A percentile compares a stretch with the other conserved stretches of the same genome.
Conservation (phyloP, 192 early-diverging fungal genomes). For the Coemansia sp. region DNA sequence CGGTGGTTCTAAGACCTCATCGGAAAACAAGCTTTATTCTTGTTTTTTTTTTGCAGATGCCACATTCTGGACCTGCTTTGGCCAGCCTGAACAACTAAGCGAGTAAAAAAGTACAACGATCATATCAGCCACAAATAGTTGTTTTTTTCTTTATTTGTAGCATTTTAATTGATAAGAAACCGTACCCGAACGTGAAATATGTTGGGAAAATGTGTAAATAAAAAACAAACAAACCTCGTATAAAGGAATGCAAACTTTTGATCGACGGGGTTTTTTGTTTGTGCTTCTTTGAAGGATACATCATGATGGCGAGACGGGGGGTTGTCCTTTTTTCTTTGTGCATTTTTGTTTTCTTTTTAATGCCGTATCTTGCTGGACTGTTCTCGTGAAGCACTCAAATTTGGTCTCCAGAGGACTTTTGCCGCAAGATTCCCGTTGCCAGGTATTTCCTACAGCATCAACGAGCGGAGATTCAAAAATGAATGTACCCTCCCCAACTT, state of each 20-base stretch:
- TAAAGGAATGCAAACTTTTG: not conserved
- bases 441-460: not conserved
- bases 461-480: slow-evolving; percentile 11
- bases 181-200: not conserved
- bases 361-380: not conserved
- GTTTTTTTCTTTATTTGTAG: not conserved
- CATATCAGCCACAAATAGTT: not conserved
- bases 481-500: not conserved
- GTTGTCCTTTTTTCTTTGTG: not conserved
- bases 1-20: not conserved
- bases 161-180: not conserved
- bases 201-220: not conserved
- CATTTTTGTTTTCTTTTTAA: not conserved
- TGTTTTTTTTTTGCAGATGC: not conserved
- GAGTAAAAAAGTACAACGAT: not conserved
- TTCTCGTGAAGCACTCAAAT: not conserved
- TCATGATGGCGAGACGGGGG: not conserved
- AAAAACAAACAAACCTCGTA: not conserved
- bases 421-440: not conserved
- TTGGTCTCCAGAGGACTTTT: not conserved
- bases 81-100: not conserved
- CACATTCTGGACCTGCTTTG: not conserved
- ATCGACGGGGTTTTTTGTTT: not conserved
- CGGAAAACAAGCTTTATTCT: not conserved
- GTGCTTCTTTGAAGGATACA: not conserved